Base-by-base conservation (phyloP, 2,329 filamentous ascomycete species). In the Cylindrodendrum hubeiense region DNA sequence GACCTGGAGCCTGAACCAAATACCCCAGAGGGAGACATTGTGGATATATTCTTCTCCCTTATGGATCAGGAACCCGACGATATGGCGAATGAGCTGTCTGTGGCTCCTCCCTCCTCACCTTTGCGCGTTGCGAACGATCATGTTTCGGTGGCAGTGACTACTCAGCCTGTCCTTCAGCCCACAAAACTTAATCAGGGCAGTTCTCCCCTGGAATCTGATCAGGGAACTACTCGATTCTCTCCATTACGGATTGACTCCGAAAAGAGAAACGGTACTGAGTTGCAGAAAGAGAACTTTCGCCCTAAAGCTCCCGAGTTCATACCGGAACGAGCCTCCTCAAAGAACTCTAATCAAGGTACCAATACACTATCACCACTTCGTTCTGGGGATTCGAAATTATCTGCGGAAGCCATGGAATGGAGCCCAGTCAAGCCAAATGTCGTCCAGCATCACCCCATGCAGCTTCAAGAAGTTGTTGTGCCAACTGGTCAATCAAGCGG, bases 31-130 rank as follows among this genome's bases (percentile, higher is more conserved):
- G 53, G n/a, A 3, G 61, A 34, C 9, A 66, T 76, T 10, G 55
- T 73, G 8, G 65, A 64, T 5, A 68, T 63, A 1, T 73, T 75
- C 43, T 69, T 70, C 22, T 59, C 68, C 13, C 50, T 74, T 10
- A 58, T 70, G 24, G 56, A 51, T 17, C 52, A 60, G 12, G 53
- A 53, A 15, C 41, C 52, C 2, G 63, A 66, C 1, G 60, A 56
- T 21, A 52, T 66, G 17, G 43, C 56, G 15, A 53, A 57, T 2
- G 50, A 33, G 15, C 47, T 8, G 47, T 50, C 7, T 21, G 28
- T 19, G 4, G 3, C 39, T 3, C 28, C 57, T 15, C 8, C 24
- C n/a, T 24, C 26, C 15, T 54, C 41, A 22, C 21, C 33, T 9
- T 26, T 39, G 10, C 28, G n/a, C 15, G 41, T 49, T 19, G 19